Evolutionary conservation across 2,329 filamentous ascomycete genomes (phyloP), one percentile per base, ranked within the genome.

Genomic region (Aspergillus hiratsukae): DNA sequence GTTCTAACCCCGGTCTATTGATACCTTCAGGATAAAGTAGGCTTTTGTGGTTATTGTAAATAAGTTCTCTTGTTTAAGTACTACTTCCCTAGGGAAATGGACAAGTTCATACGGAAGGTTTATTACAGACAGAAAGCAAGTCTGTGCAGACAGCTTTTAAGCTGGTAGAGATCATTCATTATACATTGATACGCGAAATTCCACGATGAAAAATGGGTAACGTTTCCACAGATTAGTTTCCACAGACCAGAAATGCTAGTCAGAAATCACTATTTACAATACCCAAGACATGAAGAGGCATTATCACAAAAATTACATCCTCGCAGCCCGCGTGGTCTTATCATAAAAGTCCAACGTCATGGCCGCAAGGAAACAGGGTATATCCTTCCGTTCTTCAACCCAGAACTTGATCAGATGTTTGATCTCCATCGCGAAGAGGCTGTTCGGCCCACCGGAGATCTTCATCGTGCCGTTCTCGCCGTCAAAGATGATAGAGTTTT

Each of bases 401-500:
- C 94, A 99, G 73, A 96, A 97, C 62, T 91, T 88, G 68, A 97
- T 93, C 71, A 92, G 84, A 67, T 90, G 88, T 62, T 83, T 83
- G 61, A 99, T 96, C 73, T 91, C 87, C 54, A 84, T 78, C 1
- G 92, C 94, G 74, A 99, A 99, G 11, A 85, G 81, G 69, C 90
- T 95, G 69, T 89, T 84, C 1, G 91, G 90, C 0, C 94, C 94
- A 1, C 94, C 94, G 35, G 88, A 90, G 56, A 99, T 89, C 81
- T 99, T 99, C 94, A 99, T 99, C 1, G 92, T 97, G 7, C 93
- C 94, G 56, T 89, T 87, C 76, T 97, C 91, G 52, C 91, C 91
- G 73, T 96, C 91, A 72, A 97, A 97, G 0, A 96, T 85, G 48
- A 86, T 86, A 4, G 78, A 82, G 59, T 85, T 83, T 61, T 80